phyloP scores from a whole-genome alignment of 139 green algal species.

The Micractinium sp. region DNA sequence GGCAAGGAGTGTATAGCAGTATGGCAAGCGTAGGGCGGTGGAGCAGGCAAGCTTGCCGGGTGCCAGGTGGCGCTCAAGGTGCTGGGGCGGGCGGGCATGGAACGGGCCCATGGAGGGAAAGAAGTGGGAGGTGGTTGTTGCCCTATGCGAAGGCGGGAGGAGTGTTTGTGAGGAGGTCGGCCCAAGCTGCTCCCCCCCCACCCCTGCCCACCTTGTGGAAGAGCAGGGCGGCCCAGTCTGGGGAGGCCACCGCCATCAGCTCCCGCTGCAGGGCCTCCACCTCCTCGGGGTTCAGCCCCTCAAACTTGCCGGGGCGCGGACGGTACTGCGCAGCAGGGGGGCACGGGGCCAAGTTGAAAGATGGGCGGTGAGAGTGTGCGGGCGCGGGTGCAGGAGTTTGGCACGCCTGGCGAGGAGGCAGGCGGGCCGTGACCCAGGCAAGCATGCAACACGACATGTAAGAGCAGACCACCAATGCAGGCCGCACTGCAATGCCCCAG shows the following conservation, averaged over 20 bases:
- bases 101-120: no score
- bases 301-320: conserved; percentile 74
- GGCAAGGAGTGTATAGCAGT: not conserved
- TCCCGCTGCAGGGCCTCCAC: conserved; percentile 66
- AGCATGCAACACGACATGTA: no score
- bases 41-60: no score
- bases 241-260: conserved; percentile 59
- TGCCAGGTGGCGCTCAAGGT: no score
- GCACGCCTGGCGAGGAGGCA: no score
- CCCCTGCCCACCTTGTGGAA: not conserved
- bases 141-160: not conserved
- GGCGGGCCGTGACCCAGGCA: no score
- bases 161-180: not conserved
- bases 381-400: no score
- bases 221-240: conserved; percentile 33
- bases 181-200: not conserved
- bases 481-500: not conserved
- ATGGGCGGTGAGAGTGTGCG: no score
- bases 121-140: not conserved
- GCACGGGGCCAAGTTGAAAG: not conserved
- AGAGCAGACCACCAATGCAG: no score
- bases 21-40: not conserved
- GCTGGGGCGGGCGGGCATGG: not conserved
- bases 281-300: conserved; percentile 74
- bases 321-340: conserved; percentile 43